Base-by-base conservation (phyloP, 1,284 basidiomycete species). In the Macrocystidia cucumis region DNA sequence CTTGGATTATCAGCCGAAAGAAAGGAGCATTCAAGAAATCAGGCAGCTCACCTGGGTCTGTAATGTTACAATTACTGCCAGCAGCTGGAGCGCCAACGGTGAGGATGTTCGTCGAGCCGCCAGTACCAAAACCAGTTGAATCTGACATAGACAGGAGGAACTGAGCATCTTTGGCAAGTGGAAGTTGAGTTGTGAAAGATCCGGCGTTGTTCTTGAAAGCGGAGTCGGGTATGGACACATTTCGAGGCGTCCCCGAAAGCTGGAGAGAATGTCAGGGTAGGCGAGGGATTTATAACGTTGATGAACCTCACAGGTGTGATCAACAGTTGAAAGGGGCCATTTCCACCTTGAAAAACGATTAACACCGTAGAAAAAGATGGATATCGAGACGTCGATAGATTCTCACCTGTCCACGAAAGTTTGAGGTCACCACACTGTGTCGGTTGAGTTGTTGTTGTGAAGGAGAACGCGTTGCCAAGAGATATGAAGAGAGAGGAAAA, bases 91-190 rank as follows among this genome's bases (percentile, higher is more conserved):
- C 41, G 25, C 66, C 74, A 3, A 76, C 72, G 1, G 61, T 67
- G 24, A 81, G 48, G 1, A 80, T 29, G 22, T 56, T 41, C 1
- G 77, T 72, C 4, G 65, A 65, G 12, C 81, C 83, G 5, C 83
- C 82, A 6, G 74, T 60, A 28, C 60, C 79, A 50, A 78, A 82
- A 0, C 81, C 81, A 29, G 69, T 71, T 12, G 72, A 62, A 51
- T 88, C 85, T 14, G 78, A 84, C 79, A 88, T 80, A 24, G 72
- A 67, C 13, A 79, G 44, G 8, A 86, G 37, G 36, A 85, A 63
- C 35, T 59, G 49, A 8, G 63, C 47, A 17, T 48, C 54, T 13
- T 62, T 46, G 3, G 52, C 13, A 29, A 78, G 57, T 1, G 62
- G 57, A 7, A 85, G 45, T 38, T 62, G 63, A 0, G 69, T 55